Evolutionary conservation across 495 filamentous ascomycete genomes (phyloP), one percentile per base, ranked within the genome.

Genomic region (Penicillium cinerascens): DNA sequence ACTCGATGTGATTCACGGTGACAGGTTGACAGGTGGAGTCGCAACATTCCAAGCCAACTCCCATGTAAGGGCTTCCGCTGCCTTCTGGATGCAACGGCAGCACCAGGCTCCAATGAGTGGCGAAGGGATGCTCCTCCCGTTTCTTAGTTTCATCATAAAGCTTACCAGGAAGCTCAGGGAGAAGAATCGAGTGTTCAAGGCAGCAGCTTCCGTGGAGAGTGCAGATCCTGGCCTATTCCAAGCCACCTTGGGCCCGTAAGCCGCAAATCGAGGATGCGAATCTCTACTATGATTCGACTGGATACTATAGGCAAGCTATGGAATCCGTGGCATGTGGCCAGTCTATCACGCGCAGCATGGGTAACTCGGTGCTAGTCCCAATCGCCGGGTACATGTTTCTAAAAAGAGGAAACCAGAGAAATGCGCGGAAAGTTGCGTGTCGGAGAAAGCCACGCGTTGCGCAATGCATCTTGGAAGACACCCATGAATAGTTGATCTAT

Each of bases 291-390:
- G 44, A 52, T 59, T 53, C 39, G 56, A 47, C 42, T 42, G 44
- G 44, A 44, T 5, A 26, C 4, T 20, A 36, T 25, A 53, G 33
- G 8, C 37, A 8, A 20, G n/a, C 27, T 22, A 33, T 46, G 16
- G 29, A 48, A 18, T 26, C 11, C 49, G 42, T 50, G 57, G 53
- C 58, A 60, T 60, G 58, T 54, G 58, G 58, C 43, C 40, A 40
- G 22, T 11, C 21, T 27, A 56, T 60, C 58, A 60, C 53, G 50
- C 58, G 58, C 53, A 27, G 33, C 38, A 36, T 7, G n/a, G 36
- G 37, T 20, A 22, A 26, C 8, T 49, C 23, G 22, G 20, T n/a
- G 22, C 35, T 26, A 4, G n/a, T 33, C 38, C 22, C 25, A 33
- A 22, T 20, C 27, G 39, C 22, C 39, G 17, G 21, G 20, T 43